Base-by-base conservation (phyloP, 495 filamentous ascomycete genomes). In the Penicillium steckii region DNA sequence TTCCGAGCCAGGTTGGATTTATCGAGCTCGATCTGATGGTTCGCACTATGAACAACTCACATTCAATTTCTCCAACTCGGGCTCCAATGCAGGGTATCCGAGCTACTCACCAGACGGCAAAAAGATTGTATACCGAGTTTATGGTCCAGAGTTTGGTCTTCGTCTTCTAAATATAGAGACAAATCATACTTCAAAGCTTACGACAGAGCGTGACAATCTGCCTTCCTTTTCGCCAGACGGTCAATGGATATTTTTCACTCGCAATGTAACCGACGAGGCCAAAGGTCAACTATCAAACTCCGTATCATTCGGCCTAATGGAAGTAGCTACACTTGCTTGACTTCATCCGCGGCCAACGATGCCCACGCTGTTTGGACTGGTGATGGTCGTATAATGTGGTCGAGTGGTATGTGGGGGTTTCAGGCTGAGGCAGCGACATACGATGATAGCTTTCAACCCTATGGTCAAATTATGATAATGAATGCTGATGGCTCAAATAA, bases 401-500 rank as follows among this genome's bases (percentile, higher is more conserved):
- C 42, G 13, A 46, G 15, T 21, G 42, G 42, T 21, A 67, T 69
- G 68, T 71, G 52, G 29, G 66, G 68, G 1, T 69, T 69, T 47
- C 59, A 65, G 44, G 56, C 64, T 43, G 66, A 71, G 55, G 59
- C 56, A 15, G 49, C 57, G 1, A 46, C 66, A 13, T 71, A 65
- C 30, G 68, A 69, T 27, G 21, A 66, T 19, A 69, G 64, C 6
- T 68, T 66, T 43, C 64, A 71, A 59, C 64, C 62, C 1, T 68
- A 69, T 25, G 64, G 64, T 2, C 64, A 66, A 52, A 62, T 71
- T 25, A 52, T 68, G 44, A 44, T 62, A 10, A 69, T 69, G 66
- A 52, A 71, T 50, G 52, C 56, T 1, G 62, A 68, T 52, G 62
- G 68, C 1, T 47, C 53, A 2, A 65, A 71, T 41, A 68, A 62